Evolutionary conservation across 371 early-diverging fungal species (phyloP).

Genomic region (Mortierella sp.): DNA sequence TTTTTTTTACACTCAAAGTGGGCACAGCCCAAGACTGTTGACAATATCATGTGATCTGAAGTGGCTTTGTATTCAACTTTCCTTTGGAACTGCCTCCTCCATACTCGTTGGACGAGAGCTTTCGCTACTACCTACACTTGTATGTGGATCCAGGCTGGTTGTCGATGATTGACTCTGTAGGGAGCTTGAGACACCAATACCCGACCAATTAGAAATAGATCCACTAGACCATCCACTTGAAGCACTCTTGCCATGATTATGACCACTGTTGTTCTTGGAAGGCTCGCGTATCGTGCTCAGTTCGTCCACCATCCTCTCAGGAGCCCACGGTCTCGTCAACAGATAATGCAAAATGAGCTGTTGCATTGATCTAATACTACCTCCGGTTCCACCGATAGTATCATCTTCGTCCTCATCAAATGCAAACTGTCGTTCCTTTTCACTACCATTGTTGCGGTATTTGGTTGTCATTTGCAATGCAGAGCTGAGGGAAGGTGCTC

Average conservation of each 20-base stretch:
- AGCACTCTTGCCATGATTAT: neutral
- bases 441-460: constrained; percentile 58
- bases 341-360: constrained; percentile 78
- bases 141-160: constrained; percentile 6
- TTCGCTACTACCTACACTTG: constrained; percentile 8
- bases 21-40: constrained; percentile 9
- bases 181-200: constrained; percentile 6
- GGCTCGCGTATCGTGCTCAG: constrained; percentile 79
- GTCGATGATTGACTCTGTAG: constrained; percentile 12
- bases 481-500: constrained; percentile 62
- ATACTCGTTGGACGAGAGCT: constrained; percentile 12
- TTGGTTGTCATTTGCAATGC: constrained; percentile 69
- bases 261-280: constrained; percentile 31
- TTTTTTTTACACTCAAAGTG: neutral
- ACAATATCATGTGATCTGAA: neutral
- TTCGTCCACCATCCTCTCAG: constrained; percentile 83
- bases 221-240: constrained; percentile 9
- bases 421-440: constrained; percentile 35
- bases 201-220: constrained; percentile 16
- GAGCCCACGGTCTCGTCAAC: constrained; percentile 69
- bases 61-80: neutral
- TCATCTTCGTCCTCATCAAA: constrained; percentile 60
- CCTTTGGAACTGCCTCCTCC: constrained; percentile 7
- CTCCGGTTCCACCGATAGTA: constrained; percentile 29
- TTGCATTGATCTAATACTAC: constrained; percentile 49